Base-by-base conservation (phyloP, 73 alveolate genomes). In the Breviolum minutum region DNA sequence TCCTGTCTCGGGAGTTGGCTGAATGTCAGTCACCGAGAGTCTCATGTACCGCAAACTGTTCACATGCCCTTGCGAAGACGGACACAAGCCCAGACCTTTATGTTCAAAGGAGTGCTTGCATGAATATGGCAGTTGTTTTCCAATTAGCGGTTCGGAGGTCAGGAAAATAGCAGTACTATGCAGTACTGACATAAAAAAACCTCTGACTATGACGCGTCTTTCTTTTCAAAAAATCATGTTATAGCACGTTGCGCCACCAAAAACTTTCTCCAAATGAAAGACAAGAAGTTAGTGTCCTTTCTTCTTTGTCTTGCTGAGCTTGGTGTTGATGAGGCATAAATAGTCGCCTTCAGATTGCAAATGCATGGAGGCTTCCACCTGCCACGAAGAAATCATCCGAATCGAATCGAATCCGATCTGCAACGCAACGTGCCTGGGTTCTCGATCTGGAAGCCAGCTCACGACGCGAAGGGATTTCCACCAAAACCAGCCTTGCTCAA, bases 281-380 rank as follows among this genome's bases (percentile, higher is more conserved):
- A 68, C 77, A 68, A 68, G 77, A 68, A 68, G 77, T 22, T 68
- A 68, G n/a, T 66, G 60, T 62, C 94, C 94, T 86, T 86, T 86
- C 95, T 88, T 88, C 70, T 88, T 88, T 69, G 99, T 26, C 85
- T 94, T 94, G 93, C 86, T 79, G 60, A 94, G 94, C 90, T 70
- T 82, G 90, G 99, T 95, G 54, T 77, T 85, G 81, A 80, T 95
- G 80, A 95, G 91, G 89, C 95, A 82, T 20, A 95, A 62, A 90
- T 84, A 95, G 71, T 95, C 99, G n/a, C 99, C 99, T 61, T 84
- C 90, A 19, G 91, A 54, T 90, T 95, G 99, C 99, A 95, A 95
- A 27, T 84, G 95, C 95, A 95, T 82, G 7, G 82, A 69, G 11
- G 99, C 99, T 70, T 95, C 99, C 61, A 94, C 99, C 99, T 93